Conservation (phyloP, 78 protist species). For the Dictyostelium firmibasis region DNA sequence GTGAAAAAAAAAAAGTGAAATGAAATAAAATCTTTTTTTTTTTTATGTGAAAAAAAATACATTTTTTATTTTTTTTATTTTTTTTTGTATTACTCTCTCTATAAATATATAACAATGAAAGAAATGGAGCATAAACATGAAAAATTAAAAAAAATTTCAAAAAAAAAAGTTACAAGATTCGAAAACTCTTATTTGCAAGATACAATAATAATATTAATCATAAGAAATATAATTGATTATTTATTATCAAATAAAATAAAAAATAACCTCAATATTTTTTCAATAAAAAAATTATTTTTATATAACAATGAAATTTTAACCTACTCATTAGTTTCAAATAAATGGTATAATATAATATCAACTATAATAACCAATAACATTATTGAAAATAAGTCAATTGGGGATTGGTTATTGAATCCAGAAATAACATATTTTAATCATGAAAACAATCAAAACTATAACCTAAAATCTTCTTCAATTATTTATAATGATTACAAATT, state of each 20-base stretch:
- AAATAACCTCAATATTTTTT: not conserved
- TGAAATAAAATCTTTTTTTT: too few species aligned
- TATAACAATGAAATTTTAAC: not conserved
- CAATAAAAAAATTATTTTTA: not conserved
- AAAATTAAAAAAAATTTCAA: too few species aligned
- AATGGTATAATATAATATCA: not conserved
- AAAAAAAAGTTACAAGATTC: too few species aligned
- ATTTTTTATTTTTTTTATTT: too few species aligned
- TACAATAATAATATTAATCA: not conserved
- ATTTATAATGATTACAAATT: not conserved
- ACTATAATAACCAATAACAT: not conserved
- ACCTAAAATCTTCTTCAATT: too few species aligned
- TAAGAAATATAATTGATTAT: not conserved
- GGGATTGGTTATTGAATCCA: not conserved
- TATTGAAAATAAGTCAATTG: not conserved
- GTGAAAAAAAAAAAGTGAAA: too few species aligned
- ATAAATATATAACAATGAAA: too few species aligned
- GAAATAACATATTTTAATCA: not conserved
- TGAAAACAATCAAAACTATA: not conserved
- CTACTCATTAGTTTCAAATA: not conserved
- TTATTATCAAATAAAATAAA: not conserved
- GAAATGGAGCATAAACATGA: too few species aligned
- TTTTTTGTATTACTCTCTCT: too few species aligned
- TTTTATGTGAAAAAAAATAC: too few species aligned
- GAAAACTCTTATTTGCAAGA: not conserved